phyloP scores from a whole-genome alignment of 768 basidiomycete genomes.

The Hygrocybe punicea region DNA sequence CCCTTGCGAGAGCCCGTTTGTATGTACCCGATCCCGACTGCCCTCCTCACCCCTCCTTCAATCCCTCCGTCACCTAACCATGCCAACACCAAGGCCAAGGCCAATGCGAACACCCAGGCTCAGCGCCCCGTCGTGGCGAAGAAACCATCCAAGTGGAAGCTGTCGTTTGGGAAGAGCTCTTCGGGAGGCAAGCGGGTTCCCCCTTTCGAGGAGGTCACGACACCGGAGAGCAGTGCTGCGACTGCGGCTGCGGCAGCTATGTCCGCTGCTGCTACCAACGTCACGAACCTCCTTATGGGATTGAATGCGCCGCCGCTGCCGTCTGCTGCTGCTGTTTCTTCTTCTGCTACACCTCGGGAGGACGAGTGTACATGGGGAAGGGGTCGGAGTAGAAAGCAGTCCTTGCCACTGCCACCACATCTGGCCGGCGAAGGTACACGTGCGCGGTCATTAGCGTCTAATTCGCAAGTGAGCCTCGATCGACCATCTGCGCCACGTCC shows the following conservation, averaged over 20 bases:
- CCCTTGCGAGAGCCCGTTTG: conserved; percentile 38
- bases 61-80: conserved; percentile 15
- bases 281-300: conserved; percentile 72
- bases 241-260: conserved; percentile 53
- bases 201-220: conserved; percentile 39
- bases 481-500: conserved; percentile 42
- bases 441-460: conserved; percentile 14
- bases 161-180: conserved; percentile 64
- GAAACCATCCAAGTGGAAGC: conserved; percentile 86
- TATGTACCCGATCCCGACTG: conserved; percentile 29
- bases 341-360: conserved; percentile 33
- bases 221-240: background rate
- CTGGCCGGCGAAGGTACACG: background rate
- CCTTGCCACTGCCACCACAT: background rate
- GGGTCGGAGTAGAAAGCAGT: conserved; percentile 40
- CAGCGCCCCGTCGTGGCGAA: conserved; percentile 48
- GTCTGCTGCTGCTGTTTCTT: conserved; percentile 13
- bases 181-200: conserved; percentile 39
- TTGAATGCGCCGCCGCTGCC: conserved; percentile 45
- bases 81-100: conserved; percentile 17
- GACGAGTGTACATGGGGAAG: conserved; percentile 46
- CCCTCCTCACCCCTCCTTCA: conserved; percentile 36
- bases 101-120: conserved; percentile 31
- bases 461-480: conserved; percentile 26
- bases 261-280: conserved; percentile 73